Evolutionary conservation across 2,329 filamentous ascomycete genomes (phyloP), one percentile per base, ranked within the genome.

Genomic region (Chrysoporthe puriensis): DNA sequence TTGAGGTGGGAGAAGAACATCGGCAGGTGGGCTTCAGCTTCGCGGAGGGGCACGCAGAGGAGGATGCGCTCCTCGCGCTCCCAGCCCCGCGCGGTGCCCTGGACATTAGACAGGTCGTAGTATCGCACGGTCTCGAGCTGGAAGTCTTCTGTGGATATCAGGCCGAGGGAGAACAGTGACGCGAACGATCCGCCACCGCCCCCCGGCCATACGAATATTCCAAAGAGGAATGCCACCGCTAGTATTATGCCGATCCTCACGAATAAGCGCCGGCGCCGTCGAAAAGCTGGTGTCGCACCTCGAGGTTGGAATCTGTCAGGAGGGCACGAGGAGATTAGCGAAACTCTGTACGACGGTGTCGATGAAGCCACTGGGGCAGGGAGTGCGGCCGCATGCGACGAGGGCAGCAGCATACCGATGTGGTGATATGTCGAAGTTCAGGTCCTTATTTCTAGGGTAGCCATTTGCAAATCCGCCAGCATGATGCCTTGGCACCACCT

Each of bases 1-100:
- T 90, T 90, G 68, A 99, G 85, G 77, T 99, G 96, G n/a, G 91
- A 91, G 81, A 99, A 99, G 86, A 99, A 98, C 95, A 99, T 98
- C 70, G 91, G 88, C 61, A 99, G 82, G 84, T 99, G 96, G 36
- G 92, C 86, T 75, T 96, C 90, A 58, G 96, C 96, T 79, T 99
- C 96, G 79, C 96, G 89, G 66, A 99, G 86, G 57, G 96, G 96
- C 18, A 97, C 96, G 79, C 96, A 98, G 67, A 99, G 87, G 43
- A 99, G 85, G 72, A 99, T 97, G 71, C 96, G 89, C 81, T 99
- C 96, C 78, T 97, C 96, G 69, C 94, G 87, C 79, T 98, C 95
- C 96, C 96, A 99, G 6, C 96, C 96, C 72, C 92, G 90, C 63
- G 92, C 93, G 8, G 94, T 96, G 58, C 96, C 96, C 77, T 96